A percentile compares a stretch with the other conserved stretches of the same genome.
phyloP scores from a whole-genome alignment of 2,329 filamentous ascomycete genomes.

The Aspergillus tanneri region DNA sequence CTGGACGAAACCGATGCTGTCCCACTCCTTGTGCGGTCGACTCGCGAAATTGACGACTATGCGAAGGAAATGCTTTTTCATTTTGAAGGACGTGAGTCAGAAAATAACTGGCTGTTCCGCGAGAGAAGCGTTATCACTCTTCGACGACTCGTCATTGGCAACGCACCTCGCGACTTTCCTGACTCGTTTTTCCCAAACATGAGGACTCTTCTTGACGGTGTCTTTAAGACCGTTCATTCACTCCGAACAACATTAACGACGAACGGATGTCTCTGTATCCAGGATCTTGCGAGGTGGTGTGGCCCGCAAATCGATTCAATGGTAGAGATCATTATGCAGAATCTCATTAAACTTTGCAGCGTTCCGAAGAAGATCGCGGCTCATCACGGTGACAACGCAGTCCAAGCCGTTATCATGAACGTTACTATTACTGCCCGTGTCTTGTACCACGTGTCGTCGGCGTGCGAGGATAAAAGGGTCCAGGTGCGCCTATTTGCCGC shows the following conservation, averaged over 20 bases:
- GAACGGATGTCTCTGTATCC: conserved; percentile 77
- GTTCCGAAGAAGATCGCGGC: conserved; percentile 91
- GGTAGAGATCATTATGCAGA: conserved; percentile 86
- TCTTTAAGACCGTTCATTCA: conserved; percentile 80
- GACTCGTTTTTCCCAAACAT: conserved; percentile 68
- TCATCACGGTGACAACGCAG: conserved; percentile 74
- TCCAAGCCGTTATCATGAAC: conserved; percentile 76
- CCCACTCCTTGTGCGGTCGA: conserved; percentile 78
- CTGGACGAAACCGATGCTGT: conserved; percentile 69
- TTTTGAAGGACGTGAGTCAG: conserved; percentile 86
- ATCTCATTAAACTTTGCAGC: conserved; percentile 82
- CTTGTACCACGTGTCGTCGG: conserved; percentile 79
- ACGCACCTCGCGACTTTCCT: conserved; percentile 74
- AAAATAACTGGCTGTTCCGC: conserved; percentile 85
- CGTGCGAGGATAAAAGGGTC: conserved; percentile 90
- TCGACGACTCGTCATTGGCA: conserved; percentile 76
- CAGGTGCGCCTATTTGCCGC: conserved; percentile 76
- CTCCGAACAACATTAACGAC: conserved; percentile 87
- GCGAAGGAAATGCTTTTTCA: conserved; percentile 75
- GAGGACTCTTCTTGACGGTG: conserved; percentile 76
- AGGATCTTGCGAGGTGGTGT: conserved; percentile 75
- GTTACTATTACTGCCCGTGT: conserved; percentile 77
- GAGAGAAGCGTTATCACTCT: conserved; percentile 78
- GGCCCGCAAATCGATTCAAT: conserved; percentile 80
- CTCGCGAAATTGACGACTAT: conserved; percentile 83